Percentiles rank a stretch among this genome's conserved stretches.
Evolutionary conservation across 2,329 filamentous ascomycete genomes (phyloP).

Genomic region (Aureobasidium sp.): DNA sequence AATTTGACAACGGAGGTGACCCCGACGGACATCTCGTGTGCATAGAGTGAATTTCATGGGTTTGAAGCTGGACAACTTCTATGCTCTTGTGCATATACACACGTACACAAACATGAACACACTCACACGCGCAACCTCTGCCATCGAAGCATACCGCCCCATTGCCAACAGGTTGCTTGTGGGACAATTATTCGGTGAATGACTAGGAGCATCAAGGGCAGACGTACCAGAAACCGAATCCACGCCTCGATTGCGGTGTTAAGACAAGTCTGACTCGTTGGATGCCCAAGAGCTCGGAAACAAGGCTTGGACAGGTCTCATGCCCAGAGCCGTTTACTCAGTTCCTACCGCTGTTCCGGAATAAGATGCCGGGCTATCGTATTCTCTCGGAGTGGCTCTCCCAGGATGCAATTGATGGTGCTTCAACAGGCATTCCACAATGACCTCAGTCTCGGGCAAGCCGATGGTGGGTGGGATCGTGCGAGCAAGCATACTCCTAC

Average conservation of each 20-base stretch:
- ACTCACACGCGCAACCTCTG: too few relatives aligned
- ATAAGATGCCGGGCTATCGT: neutral
- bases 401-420: neutral
- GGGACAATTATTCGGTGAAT: neutral
- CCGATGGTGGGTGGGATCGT: neutral
- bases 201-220: neutral
- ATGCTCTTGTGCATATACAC: too few relatives aligned
- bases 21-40: too few relatives aligned
- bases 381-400: neutral
- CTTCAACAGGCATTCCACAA: neutral
- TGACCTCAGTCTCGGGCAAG: neutral
- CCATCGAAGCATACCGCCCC: too few relatives aligned
- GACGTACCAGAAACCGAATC: neutral
- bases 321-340: neutral
- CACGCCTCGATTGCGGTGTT: neutral
- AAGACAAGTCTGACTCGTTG: neutral
- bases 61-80: too few relatives aligned
- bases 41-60: too few relatives aligned
- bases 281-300: neutral
- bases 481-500: neutral
- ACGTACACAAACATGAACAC: too few relatives aligned
- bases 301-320: neutral
- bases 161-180: neutral
- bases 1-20: too few relatives aligned
- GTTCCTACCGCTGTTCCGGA: neutral